phyloP scores from a whole-genome alignment of 2,329 filamentous ascomycete species.

The Albophoma yamanashiensis region DNA sequence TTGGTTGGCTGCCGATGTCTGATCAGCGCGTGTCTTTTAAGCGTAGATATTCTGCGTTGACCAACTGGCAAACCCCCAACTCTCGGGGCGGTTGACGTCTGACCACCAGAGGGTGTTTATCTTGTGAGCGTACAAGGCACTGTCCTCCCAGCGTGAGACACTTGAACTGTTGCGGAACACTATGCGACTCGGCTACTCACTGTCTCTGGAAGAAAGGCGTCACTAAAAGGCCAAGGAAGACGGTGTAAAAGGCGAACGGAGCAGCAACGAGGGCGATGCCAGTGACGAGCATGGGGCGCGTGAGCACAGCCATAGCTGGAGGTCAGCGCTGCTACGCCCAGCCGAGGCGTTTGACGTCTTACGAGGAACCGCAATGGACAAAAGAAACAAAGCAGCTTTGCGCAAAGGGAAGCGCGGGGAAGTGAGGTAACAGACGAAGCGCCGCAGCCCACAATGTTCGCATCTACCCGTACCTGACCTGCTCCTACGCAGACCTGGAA shows the following conservation, averaged over 20 bases:
- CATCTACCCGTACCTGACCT: neutral
- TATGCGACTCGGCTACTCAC: constrained; percentile 37
- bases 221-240: constrained; percentile 54
- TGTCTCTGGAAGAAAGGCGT: constrained; percentile 68
- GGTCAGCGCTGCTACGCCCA: neutral
- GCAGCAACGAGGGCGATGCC: constrained; percentile 45
- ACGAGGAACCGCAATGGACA: neutral
- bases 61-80: constrained; percentile 76
- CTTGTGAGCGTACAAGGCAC: constrained; percentile 75
- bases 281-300: constrained; percentile 21
- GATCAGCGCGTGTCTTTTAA: neutral
- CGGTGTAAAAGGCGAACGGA: constrained; percentile 53
- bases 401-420: neutral
- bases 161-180: neutral
- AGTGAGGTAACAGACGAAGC: neutral
- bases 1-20: constrained; percentile 55
- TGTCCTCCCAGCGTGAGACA: constrained; percentile 22
- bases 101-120: constrained; percentile 63
- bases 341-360: neutral
- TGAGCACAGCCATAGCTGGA: constrained; percentile 15
- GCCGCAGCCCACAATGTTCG: neutral
- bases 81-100: constrained; percentile 65
- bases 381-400: neutral
- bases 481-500: neutral
- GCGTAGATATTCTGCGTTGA: constrained; percentile 1